Conservation (phyloP, 2,329 filamentous ascomycete genomes). For the Aureobasidium leucospermi region DNA sequence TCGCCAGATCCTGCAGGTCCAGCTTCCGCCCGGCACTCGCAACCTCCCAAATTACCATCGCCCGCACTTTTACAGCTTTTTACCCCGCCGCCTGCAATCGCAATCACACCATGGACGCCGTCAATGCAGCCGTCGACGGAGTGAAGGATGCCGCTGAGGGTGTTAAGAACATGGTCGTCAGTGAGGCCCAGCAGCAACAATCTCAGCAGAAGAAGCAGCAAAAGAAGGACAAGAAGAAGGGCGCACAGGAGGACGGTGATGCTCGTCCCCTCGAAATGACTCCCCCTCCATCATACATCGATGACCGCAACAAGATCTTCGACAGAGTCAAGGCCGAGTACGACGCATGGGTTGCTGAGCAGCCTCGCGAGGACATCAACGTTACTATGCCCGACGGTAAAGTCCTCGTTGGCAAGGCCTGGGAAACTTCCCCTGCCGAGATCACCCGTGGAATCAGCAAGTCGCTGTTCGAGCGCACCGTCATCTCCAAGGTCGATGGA, state of each 20-base stretch:
- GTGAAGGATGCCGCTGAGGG: conserved; percentile 42
- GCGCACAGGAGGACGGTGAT: conserved; percentile 25
- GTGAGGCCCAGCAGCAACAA: conserved; percentile 21
- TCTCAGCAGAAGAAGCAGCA: conserved; percentile 31
- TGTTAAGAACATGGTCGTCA: conserved; percentile 53
- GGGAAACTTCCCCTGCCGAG: conserved; percentile 80
- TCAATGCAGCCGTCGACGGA: conserved; percentile 15
- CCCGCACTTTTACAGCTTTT: conserved; percentile 8
- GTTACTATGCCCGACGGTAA: conserved; percentile 68
- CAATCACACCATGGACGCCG: conserved; percentile 10
- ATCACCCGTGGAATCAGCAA: conserved; percentile 76
- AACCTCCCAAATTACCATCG: background rate
- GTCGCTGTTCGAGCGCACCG: conserved; percentile 75
- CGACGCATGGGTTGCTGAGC: conserved; percentile 64
- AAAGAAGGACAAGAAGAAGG: conserved; percentile 46
- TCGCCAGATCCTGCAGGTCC: background rate
- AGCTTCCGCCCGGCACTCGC: background rate
- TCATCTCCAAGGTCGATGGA: conserved; percentile 79
- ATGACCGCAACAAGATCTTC: conserved; percentile 79
- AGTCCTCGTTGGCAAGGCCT: conserved; percentile 67
- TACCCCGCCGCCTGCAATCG: conserved; percentile 4
- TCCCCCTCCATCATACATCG: conserved; percentile 65
- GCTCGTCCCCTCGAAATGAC: conserved; percentile 40
- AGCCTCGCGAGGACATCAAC: conserved; percentile 66
- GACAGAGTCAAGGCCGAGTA: conserved; percentile 80